Base-by-base conservation (phyloP, 805 yeast species). In the Sugiyamaella boreocaroliniensis region DNA sequence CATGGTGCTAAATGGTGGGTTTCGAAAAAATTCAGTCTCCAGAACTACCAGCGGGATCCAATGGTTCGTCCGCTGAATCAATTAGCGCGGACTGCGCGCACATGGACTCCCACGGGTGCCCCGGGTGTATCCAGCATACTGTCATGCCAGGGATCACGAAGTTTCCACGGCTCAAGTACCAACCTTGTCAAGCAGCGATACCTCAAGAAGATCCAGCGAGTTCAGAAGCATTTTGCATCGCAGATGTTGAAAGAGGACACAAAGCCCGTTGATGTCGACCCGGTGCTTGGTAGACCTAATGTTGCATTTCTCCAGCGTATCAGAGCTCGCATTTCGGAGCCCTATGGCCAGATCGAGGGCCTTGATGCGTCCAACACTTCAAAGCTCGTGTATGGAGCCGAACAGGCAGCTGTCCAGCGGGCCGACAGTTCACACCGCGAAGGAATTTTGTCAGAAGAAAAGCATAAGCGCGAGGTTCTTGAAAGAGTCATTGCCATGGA, bases 341-440 rank as follows among this genome's bases (percentile, higher is more conserved):
- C 85, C 14, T 73, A 76, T 53, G 81, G 80, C 49, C 73, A 86
- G 64, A 76, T 85, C 14, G 75, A 76, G 58, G 83, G 85, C 0
- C 81, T 79, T 59, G 73, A 77, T 40, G 68, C 78, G 48, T 72
- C 70, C 34, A 90, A 88, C 62, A 83, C 88, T 47, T 93, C 89
- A 56, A 85, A 80, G 64, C 73, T 89, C 51, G 63, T 89, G 48
- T 83, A 77, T 59, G 93, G 96, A 41, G 93, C 90, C 10, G 86
- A 85, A 64, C 79, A 80, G 59, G 80, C 86, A 7, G 72, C 75
- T 2, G 63, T 80, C 46, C 70, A 72, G 49, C 74, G 70, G 47
- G 59, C 62, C 16, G 62, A 55, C 14, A 55, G 51, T 22, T 49
- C 60, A 12, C 59, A 61, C 20, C 48, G 51, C n/a, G 58, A 65